Evolutionary conservation across 306 rosid species (phyloP), one percentile per base, ranked within the genome.

Genomic region (Castanea mollissima): DNA sequence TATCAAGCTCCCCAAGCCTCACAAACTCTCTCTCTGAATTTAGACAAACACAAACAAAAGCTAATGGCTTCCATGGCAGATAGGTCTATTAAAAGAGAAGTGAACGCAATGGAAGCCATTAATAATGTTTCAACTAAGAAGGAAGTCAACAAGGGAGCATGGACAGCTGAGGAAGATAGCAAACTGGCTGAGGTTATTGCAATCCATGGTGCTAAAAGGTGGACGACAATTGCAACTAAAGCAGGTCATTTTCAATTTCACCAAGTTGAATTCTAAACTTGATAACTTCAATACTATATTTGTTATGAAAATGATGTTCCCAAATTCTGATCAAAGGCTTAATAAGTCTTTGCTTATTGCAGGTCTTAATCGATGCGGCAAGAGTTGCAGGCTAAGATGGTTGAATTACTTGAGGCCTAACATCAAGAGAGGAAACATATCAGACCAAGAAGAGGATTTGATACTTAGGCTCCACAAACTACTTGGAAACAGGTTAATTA

Each of bases 321-420:
- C 27, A 11, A 35, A 34, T 49, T 13, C 1, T 49, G 78, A 72
- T 73, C 55, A 74, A 70, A 55, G 57, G 59, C 69, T 68, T 38
- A 32, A 68, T 54, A 68, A 49, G 34, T 78, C 79, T 49, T 60
- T 44, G 51, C 55, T 76, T 69, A 9, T 73, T 78, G 64, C 76
- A 87, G 93, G 90, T 25, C 87, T 90, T 14, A 82, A 84, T 78
- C 68, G 93, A 32, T 80, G 93, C 76, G 90, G 93, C 12, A 90
- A 90, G 85, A 90, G 91, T 84, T 87, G 91, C 80, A 84, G 93
- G 77, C 76, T 90, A 38, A 87, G 93, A 79, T 90, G 93, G 93
- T 62, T 90, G 80, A 90, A 90, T 81, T 90, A 90, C 71, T 85
- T 90, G 0, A 90, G 93, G 76, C 93, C 93, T 27, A 86, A 90